Percentiles rank a stretch among this genome's conserved stretches.
Conservation (phyloP, 306 rosid genomes). For the Psophocarpus tetragonolobus region DNA sequence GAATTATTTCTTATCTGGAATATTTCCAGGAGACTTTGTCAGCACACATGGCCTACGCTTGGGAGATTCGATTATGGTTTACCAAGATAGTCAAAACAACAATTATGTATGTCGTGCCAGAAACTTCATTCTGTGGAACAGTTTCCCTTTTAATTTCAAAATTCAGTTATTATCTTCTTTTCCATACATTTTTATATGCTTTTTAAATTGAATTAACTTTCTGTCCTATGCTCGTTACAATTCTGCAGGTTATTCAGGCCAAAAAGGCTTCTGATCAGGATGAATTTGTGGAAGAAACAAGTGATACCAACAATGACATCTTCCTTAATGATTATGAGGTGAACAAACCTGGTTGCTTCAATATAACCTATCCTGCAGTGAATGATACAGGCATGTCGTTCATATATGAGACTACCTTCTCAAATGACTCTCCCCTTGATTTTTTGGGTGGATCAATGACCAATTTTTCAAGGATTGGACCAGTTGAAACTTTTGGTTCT, state of each 20-base stretch:
- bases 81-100: conserved; percentile 55
- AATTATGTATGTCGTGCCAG: conserved; percentile 56
- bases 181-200: background rate
- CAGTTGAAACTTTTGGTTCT: conserved; percentile 71
- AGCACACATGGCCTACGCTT: conserved; percentile 63
- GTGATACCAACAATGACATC: conserved; percentile 36
- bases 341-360: conserved; percentile 47
- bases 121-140: background rate
- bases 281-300: conserved; percentile 33
- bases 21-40: conserved; percentile 78
- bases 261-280: conserved; percentile 55
- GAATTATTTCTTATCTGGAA: background rate
- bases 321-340: conserved; percentile 49
- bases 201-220: background rate
- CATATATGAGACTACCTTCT: conserved; percentile 74
- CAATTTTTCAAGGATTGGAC: conserved; percentile 64
- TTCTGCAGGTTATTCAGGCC: conserved; percentile 66
- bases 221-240: background rate
- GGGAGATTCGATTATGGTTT: conserved; percentile 83
- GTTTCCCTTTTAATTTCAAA: background rate
- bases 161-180: background rate
- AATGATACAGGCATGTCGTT: conserved; percentile 64
- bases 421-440: conserved; percentile 77
- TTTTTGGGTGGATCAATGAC: conserved; percentile 84
- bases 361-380: conserved; percentile 32